Percentiles rank a stretch among this genome's conserved stretches.
These are phyloP conservation scores for Calonectria naviculata DNA, from an alignment of 2,329 filamentous ascomycete genomes.

Conservation along the genomic window DNA sequence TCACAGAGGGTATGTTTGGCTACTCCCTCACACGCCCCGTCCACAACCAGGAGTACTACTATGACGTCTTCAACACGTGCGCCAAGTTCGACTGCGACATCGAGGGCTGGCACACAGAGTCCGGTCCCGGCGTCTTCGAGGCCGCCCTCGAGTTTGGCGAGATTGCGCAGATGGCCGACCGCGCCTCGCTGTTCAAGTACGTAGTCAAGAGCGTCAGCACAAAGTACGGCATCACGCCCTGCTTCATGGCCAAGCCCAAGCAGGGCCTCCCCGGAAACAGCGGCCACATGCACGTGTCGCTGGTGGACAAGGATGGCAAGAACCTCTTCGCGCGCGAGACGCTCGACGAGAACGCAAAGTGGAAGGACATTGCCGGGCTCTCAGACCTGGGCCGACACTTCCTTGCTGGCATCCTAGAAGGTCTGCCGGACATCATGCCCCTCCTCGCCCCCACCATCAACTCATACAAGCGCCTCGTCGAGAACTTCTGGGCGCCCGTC, in stretches of 20 bases:
- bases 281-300: slow-evolving; percentile 94
- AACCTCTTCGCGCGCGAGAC: slow-evolving; percentile 85
- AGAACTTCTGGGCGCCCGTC: slow-evolving; percentile 99
- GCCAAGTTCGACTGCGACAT: slow-evolving; percentile 82
- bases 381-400: slow-evolving; percentile 94
- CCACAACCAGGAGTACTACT: slow-evolving; percentile 94
- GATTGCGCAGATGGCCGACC: slow-evolving; percentile 90
- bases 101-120: slow-evolving; percentile 97
- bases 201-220: slow-evolving; percentile 89
- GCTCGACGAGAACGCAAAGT: slow-evolving; percentile 77
- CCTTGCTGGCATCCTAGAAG: slow-evolving; percentile 88
- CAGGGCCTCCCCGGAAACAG: slow-evolving; percentile 93
- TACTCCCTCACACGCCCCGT: slow-evolving; percentile 89
- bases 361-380: slow-evolving; percentile 80
- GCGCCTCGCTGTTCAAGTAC: slow-evolving; percentile 93
- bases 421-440: slow-evolving; percentile 95
- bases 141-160: slow-evolving; percentile 93
- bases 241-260: slow-evolving; percentile 98
- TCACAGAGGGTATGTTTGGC: slow-evolving; percentile 96
- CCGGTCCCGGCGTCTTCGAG: slow-evolving; percentile 93
- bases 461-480: slow-evolving; percentile 96
- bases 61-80: slow-evolving; percentile 86
- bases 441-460: slow-evolving; percentile 94
- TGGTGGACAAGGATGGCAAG: slow-evolving; percentile 82
- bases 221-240: slow-evolving; percentile 91